Evolutionary conservation across 768 basidiomycete species (phyloP).

Genomic region (Aureoboletus auriporus): DNA sequence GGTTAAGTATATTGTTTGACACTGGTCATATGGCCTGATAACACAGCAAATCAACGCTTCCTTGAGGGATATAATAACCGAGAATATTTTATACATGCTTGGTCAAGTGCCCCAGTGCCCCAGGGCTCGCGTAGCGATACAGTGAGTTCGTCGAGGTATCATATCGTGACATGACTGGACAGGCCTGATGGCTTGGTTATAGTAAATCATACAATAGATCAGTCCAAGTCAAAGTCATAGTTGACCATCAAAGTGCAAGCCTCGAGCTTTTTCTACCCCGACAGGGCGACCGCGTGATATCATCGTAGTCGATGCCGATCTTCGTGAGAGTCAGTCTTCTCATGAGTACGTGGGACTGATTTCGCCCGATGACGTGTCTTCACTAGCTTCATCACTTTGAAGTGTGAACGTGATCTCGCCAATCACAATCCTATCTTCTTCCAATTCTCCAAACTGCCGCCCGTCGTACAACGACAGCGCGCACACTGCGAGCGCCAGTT

Average conservation of each 20-base stretch:
- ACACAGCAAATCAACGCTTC: no score
- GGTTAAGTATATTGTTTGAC: no score
- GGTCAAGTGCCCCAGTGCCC: no score
- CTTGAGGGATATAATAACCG: no score
- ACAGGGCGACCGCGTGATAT: background rate
- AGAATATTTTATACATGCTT: no score
- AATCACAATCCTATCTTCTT: slow-evolving; percentile 16
- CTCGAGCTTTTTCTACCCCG: no score
- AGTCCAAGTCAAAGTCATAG: no score
- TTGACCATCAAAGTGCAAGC: no score
- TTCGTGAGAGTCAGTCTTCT: background rate
- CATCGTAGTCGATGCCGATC: background rate
- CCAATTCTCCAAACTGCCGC: slow-evolving; percentile 3
- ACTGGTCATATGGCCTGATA: no score
- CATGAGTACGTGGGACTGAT: background rate
- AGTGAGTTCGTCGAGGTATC: background rate
- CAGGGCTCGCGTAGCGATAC: slow-evolving; percentile 2
- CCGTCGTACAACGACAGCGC: slow-evolving; percentile 20
- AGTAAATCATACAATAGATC: no score
- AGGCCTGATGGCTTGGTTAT: background rate
- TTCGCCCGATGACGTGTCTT: background rate
- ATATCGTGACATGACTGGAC: background rate
- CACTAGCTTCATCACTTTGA: background rate
- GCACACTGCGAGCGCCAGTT: slow-evolving; percentile 12
- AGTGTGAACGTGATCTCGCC: slow-evolving; percentile 22